Percentiles rank a stretch among this genome's conserved stretches.
Conservation (phyloP, 257 asterid species). For the Euphrasia confusa region DNA sequence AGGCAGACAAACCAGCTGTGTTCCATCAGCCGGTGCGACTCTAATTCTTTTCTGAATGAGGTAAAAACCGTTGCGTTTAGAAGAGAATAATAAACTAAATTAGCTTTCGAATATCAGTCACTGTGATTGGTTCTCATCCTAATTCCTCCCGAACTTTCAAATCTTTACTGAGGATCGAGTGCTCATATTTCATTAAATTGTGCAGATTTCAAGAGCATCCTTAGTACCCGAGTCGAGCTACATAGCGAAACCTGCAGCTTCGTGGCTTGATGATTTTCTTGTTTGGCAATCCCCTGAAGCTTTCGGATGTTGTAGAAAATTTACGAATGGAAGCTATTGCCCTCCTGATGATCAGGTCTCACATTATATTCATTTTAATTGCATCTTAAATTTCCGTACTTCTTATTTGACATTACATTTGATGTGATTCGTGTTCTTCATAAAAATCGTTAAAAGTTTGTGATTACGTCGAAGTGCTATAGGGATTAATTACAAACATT, state of each 20-base stretch:
- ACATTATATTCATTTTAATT: not conserved
- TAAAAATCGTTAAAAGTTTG: too few species aligned
- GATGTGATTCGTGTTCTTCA: not conserved
- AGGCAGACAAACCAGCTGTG: slow-evolving; percentile 86
- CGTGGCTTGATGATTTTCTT: slow-evolving; percentile 98
- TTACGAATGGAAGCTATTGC: slow-evolving; percentile 77
- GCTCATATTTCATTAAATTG: slow-evolving; percentile 2
- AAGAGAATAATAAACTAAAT: not conserved
- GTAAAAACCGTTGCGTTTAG: slow-evolving; percentile 34
- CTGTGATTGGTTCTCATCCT: too few species aligned
- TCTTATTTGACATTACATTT: not conserved
- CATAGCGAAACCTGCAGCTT: slow-evolving; percentile 98
- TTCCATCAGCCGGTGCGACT: slow-evolving; percentile 92
- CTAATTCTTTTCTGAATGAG: slow-evolving; percentile 90
- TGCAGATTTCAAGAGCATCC: slow-evolving; percentile 91
- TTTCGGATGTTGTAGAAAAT: slow-evolving; percentile 95
- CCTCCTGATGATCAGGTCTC: slow-evolving; percentile 97
- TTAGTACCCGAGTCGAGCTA: slow-evolving; percentile 82
- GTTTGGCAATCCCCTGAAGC: slow-evolving; percentile 99
- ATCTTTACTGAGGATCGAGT: too few species aligned
- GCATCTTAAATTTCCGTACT: not conserved
- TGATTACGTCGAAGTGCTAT: too few species aligned
- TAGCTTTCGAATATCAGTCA: too few species aligned
- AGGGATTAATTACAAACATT: too few species aligned
- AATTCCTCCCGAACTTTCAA: too few species aligned